These are phyloP conservation scores for Coemansia sp. DNA, from an alignment of 371 early-diverging fungal species.

Conservation along the genomic window DNA sequence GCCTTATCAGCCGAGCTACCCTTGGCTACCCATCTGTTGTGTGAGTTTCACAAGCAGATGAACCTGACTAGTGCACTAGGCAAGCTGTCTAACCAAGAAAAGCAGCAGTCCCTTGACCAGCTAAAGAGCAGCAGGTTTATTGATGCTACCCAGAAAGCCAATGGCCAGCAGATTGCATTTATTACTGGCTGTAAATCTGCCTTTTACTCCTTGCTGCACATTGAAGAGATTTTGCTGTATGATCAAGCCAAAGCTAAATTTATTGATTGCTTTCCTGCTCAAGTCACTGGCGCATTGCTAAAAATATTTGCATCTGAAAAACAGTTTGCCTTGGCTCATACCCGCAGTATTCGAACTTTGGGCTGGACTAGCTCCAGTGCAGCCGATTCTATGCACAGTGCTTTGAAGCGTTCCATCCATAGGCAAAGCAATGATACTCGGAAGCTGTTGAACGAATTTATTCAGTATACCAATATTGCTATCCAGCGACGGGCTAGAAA, in stretches of 20 bases:
- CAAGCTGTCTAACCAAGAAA: no score
- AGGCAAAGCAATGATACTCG: no score
- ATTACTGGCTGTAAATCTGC: not conserved
- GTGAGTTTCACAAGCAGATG: no score
- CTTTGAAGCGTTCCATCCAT: not conserved
- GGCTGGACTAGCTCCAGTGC: slow-evolving; percentile 2
- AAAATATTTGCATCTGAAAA: not conserved
- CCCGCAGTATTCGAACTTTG: not conserved
- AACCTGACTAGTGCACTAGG: no score
- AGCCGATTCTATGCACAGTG: not conserved
- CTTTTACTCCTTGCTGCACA: not conserved
- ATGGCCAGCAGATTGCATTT: not conserved
- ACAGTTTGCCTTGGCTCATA: not conserved
- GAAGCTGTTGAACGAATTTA: no score
- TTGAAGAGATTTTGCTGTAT: not conserved
- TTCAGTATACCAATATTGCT: no score
- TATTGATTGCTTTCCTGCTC: not conserved
- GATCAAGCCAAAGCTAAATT: not conserved
- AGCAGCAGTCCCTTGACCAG: not conserved
- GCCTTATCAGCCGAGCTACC: not conserved
- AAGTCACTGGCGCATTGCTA: not conserved
- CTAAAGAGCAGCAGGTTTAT: not conserved
- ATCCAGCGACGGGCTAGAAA: no score
- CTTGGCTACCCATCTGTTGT: no score
- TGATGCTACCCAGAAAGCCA: not conserved